These are phyloP conservation scores for Fomitopsis schrenkii DNA, from an alignment of 1,284 basidiomycete genomes.

Conservation along the genomic window DNA sequence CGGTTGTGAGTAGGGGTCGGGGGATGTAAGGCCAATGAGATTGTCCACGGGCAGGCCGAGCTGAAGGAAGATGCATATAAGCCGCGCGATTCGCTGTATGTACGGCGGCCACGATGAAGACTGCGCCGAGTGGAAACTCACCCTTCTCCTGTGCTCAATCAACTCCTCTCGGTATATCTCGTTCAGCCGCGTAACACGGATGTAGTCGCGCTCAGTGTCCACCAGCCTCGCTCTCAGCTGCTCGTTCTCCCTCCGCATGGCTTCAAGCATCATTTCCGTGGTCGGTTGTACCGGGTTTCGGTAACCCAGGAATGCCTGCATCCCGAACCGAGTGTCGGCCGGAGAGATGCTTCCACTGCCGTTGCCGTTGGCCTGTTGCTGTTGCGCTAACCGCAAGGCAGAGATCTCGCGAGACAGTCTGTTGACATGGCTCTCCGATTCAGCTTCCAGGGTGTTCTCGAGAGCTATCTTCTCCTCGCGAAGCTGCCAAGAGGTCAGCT, in stretches of 20 bases:
- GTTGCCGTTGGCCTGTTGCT: slow-evolving; percentile 27
- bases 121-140: slow-evolving; percentile 36
- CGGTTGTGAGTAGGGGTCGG: slow-evolving; percentile 65
- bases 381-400: slow-evolving; percentile 55
- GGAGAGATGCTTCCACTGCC: slow-evolving; percentile 31
- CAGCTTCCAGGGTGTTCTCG: slow-evolving; percentile 75
- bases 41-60: slow-evolving; percentile 71
- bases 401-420: slow-evolving; percentile 65
- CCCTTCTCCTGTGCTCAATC: slow-evolving; percentile 68
- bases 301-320: slow-evolving; percentile 19
- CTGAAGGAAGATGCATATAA: slow-evolving; percentile 30
- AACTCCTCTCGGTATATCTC: slow-evolving; percentile 80
- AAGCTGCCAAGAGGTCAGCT: slow-evolving; percentile 41
- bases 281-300: slow-evolving; percentile 44
- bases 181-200: slow-evolving; percentile 66
- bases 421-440: slow-evolving; percentile 77
- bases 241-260: slow-evolving; percentile 74
- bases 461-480: slow-evolving; percentile 80
- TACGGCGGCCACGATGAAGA: background rate
- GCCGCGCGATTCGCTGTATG: background rate
- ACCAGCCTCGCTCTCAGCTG: slow-evolving; percentile 57
- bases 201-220: slow-evolving; percentile 70
- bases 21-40: slow-evolving; percentile 59
- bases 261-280: slow-evolving; percentile 62
- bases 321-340: slow-evolving; percentile 17